Percentiles rank a stretch among this genome's conserved stretches.
Evolutionary conservation across 345 rosid genomes (phyloP).

Genomic region (Balakata baccata): DNA sequence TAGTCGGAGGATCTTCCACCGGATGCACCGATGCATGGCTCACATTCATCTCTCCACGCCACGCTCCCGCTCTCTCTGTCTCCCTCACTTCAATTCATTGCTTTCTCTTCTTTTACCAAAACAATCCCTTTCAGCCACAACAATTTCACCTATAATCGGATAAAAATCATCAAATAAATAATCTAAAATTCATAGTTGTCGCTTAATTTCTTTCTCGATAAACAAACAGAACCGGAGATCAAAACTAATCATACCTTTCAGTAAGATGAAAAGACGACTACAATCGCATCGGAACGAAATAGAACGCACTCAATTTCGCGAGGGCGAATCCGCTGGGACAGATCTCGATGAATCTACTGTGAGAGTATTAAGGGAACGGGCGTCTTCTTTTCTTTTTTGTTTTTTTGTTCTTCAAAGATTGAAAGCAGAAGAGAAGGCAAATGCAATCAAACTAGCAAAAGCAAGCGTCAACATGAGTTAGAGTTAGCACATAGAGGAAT

Average conservation of each 20-base stretch:
- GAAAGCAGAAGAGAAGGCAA: not conserved
- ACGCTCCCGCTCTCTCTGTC: not conserved
- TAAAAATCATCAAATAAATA: not conserved
- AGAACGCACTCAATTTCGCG: not conserved
- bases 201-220: not conserved
- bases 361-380: not conserved
- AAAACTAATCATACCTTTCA: constrained; percentile 1
- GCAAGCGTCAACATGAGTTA: not conserved
- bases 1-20: constrained; percentile 58
- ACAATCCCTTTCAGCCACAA: not conserved
- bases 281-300: not conserved
- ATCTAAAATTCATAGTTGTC: not conserved
- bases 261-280: not conserved
- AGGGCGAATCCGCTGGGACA: not conserved
- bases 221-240: constrained; percentile 12
- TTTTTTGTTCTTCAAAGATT: not conserved
- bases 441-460: constrained; percentile 4
- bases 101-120: not conserved
- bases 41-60: constrained; percentile 63
- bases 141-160: not conserved
- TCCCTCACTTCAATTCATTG: constrained; percentile 36
- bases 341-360: constrained; percentile 2
- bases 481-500: too few relatives aligned
- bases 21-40: constrained; percentile 83
- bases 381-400: not conserved